These are phyloP conservation scores for Allium fistulosum DNA, from an alignment of 106 monocot genomes.

Conservation along the genomic window DNA sequence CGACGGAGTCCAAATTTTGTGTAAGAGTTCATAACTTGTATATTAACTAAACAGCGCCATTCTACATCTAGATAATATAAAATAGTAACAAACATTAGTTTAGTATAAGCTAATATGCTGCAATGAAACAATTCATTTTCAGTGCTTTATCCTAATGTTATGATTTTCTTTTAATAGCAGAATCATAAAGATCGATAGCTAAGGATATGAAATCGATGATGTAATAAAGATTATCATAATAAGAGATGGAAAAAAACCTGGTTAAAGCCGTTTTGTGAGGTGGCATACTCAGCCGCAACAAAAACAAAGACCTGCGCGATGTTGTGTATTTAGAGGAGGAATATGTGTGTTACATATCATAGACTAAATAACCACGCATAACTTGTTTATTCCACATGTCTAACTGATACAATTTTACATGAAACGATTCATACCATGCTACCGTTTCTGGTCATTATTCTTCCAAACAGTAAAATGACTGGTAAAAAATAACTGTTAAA, in stretches of 20 bases:
- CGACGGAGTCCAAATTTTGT: too few relatives aligned
- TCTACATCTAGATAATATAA: too few relatives aligned
- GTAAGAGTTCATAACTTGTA: too few relatives aligned
- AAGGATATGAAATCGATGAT: too few relatives aligned
- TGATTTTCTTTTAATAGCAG: too few relatives aligned
- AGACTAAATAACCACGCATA: background rate
- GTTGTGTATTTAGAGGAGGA: background rate
- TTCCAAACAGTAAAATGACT: background rate
- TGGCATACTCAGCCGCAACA: constrained; percentile 87
- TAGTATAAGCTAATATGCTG: too few relatives aligned
- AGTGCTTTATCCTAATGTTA: too few relatives aligned
- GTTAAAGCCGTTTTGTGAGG: constrained; percentile 69
- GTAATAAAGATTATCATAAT: too few relatives aligned
- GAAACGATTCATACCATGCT: background rate
- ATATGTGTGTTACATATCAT: background rate
- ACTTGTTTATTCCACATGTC: background rate
- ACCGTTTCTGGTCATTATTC: background rate
- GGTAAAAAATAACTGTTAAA: background rate
- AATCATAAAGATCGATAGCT: too few relatives aligned
- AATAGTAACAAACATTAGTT: too few relatives aligned
- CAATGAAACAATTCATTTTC: too few relatives aligned
- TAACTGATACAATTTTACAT: background rate
- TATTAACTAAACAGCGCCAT: too few relatives aligned
- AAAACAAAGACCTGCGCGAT: constrained; percentile 80
- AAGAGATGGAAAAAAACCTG: constrained; percentile 26